Evolutionary conservation across 164 flowering plant species (phyloP), one percentile per base, ranked within the genome.

Genomic region (Umbellularia californica): DNA sequence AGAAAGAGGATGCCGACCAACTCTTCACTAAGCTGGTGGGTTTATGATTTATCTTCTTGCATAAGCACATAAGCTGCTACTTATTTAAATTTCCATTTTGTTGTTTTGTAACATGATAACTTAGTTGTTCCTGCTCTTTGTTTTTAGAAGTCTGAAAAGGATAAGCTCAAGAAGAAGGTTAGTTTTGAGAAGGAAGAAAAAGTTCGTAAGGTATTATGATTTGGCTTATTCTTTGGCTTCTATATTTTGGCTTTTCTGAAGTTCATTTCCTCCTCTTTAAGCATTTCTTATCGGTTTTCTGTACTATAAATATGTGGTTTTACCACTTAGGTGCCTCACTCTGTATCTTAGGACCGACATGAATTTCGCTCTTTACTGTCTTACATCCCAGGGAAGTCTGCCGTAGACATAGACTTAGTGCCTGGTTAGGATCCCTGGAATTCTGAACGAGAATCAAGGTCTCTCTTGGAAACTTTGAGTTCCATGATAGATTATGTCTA

Each of bases 121-220:
- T 25, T 67, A 11, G 25, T 50, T 27, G 67, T 27, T 75, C 69
- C 25, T 27, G 75, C 27, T 13, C 64, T 17, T 51, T 28, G 27
- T 74, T 68, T 77, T 12, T 50, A 81, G 82, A 80, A 70, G 50
- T 67, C 84, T 76, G 84, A 82, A 20, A 79, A 80, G 70, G 83
- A 79, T 50, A 82, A 74, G 74, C 81, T 76, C 47, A 79, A 78
- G 75, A 78, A 73, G 77, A 79, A 81, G 69, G 81, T 79, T 13
- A 75, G 74, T 64, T 15, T 77, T 73, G 80, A 79, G 15, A 83
- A 83, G 74, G 83, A 83, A 47, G 83, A 79, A 35, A 83, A 74
- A 78, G 79, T 41, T 70, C 83, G 79, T 5, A 80, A 80, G 85
- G 85, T 82, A 72, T 28, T 52, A 9, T 41, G 47, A 41, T 41